A percentile compares a stretch with the other conserved stretches of the same genome.
phyloP scores from a whole-genome alignment of 192 early-diverging fungal species.

The Radiomyces spectabilis region DNA sequence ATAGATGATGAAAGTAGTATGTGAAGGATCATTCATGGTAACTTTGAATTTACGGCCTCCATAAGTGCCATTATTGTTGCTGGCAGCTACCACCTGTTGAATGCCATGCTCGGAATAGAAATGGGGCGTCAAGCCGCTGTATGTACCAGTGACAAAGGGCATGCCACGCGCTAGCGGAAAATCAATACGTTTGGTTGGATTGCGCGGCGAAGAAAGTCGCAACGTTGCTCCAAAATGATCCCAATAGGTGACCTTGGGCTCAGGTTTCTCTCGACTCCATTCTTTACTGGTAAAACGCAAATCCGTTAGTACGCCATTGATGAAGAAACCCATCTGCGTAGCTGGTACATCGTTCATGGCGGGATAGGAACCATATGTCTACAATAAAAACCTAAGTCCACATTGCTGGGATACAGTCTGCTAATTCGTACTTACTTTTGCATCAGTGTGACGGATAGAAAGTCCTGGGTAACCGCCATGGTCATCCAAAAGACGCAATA shows the following conservation, averaged over 20 bases:
- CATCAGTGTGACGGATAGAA: constrained; percentile 14
- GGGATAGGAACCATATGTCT: constrained; percentile 14
- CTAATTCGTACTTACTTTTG: constrained; percentile 4
- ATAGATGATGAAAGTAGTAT: constrained; percentile 21
- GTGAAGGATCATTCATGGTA: constrained; percentile 12
- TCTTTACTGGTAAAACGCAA: constrained; percentile 19
- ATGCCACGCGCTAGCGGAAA: constrained; percentile 26
- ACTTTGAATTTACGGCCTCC: constrained; percentile 19
- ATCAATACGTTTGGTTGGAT: background rate
- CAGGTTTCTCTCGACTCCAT: constrained; percentile 4
- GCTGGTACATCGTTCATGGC: constrained; percentile 22
- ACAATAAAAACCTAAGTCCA: too few relatives aligned
- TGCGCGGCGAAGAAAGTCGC: background rate
- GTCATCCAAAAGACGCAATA: constrained; percentile 18
- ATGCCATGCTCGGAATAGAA: constrained; percentile 25
- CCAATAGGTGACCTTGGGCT: constrained; percentile 13
- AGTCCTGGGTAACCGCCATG: constrained; percentile 22
- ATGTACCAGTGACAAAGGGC: constrained; percentile 23
- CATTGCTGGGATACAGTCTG: too few relatives aligned
- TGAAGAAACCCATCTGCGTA: constrained; percentile 12
- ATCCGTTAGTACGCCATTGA: constrained; percentile 21
- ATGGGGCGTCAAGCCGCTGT: constrained; percentile 23
- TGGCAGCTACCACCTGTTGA: constrained; percentile 3
- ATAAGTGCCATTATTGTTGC: background rate
- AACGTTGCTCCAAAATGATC: constrained; percentile 16